Evolutionary conservation across 257 asterid species (phyloP).

Genomic region (Plantago elongata): DNA sequence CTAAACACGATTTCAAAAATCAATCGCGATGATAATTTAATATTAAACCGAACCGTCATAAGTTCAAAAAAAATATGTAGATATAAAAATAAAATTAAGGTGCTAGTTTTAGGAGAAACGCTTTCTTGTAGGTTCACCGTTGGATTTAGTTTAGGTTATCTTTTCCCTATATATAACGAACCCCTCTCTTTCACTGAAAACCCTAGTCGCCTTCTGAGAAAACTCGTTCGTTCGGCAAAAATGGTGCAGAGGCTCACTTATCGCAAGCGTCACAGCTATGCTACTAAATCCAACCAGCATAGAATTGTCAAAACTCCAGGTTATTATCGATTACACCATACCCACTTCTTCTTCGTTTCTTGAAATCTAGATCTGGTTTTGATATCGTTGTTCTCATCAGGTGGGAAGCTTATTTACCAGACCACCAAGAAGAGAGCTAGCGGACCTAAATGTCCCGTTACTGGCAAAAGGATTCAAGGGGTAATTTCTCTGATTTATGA

Average conservation of each 20-base stretch:
- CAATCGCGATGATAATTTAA: too few species aligned
- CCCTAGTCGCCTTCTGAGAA: too few species aligned
- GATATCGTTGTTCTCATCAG: slow-evolving; percentile 20
- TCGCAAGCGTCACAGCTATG: slow-evolving; percentile 74
- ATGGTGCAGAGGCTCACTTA: slow-evolving; percentile 81
- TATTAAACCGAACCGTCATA: too few species aligned
- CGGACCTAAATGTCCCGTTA: slow-evolving; percentile 84
- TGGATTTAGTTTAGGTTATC: too few species aligned
- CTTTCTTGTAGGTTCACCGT: too few species aligned
- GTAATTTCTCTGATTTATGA: slow-evolving; percentile 28
- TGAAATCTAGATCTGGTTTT: not conserved
- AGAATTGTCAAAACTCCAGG: slow-evolving; percentile 82
- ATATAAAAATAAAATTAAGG: too few species aligned
- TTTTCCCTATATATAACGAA: too few species aligned
- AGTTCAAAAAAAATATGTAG: too few species aligned
- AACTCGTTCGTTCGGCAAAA: slow-evolving; percentile 10
- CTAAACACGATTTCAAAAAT: too few species aligned
- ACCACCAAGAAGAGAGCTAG: slow-evolving; percentile 75
- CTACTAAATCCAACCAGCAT: slow-evolving; percentile 83
- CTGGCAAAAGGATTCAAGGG: slow-evolving; percentile 88
- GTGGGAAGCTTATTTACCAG: slow-evolving; percentile 74
- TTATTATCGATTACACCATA: not conserved
- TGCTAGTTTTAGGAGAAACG: too few species aligned
- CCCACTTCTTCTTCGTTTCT: not conserved
- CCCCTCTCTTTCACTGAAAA: too few species aligned